Conservation (phyloP, 176 grass and related monocot species). For the Alloteropsis semialata region DNA sequence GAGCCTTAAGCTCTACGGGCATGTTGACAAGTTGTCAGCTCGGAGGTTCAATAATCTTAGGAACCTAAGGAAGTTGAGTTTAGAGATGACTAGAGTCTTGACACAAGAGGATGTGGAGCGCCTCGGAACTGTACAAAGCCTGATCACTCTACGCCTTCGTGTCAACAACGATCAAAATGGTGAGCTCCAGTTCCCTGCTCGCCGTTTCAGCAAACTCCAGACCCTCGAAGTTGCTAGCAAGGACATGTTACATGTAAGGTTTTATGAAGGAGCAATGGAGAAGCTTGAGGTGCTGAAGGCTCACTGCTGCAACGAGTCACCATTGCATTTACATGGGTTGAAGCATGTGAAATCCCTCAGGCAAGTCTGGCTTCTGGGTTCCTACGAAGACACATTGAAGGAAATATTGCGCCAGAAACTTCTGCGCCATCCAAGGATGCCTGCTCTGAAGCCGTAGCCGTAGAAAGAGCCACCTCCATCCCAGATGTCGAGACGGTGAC, state of each 20-base stretch:
- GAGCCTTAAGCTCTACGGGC: neutral
- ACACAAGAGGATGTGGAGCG: neutral
- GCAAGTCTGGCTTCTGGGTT: no score
- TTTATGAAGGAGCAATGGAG: neutral
- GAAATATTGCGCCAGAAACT: no score
- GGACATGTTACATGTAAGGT: neutral
- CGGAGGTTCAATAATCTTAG: neutral
- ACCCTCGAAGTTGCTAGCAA: neutral
- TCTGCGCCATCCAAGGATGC: no score
- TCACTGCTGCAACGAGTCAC: neutral
- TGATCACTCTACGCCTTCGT: neutral
- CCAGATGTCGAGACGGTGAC: no score
- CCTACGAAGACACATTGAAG: no score
- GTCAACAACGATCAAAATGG: neutral
- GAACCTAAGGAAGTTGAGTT: neutral
- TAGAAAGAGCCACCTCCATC: no score
- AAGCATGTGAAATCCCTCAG: no score
- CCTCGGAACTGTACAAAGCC: neutral
- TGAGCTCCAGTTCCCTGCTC: neutral
- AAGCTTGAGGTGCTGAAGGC: neutral
- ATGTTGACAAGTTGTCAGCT: neutral
- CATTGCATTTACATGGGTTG: no score
- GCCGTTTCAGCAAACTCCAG: neutral
- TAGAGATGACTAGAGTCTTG: neutral
- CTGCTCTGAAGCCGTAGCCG: no score